Evolutionary conservation across 2,329 filamentous ascomycete species (phyloP).

Genomic region (Truncatella angustata): DNA sequence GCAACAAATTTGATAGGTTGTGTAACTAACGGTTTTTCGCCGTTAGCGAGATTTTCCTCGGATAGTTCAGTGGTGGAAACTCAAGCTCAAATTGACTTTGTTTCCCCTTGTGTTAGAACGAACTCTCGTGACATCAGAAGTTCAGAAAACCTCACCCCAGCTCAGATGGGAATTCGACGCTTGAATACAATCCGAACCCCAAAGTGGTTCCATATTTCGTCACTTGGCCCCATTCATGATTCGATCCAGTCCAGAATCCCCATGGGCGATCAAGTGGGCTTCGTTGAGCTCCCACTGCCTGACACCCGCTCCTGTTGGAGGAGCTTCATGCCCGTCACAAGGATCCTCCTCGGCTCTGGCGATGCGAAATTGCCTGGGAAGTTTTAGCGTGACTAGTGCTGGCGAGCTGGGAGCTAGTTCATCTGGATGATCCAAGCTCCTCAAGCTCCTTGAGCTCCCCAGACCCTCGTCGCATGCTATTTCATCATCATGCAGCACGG

Average conservation of each 20-base stretch:
- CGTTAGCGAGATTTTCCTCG: neutral
- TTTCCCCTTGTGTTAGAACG: neutral
- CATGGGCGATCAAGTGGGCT: neutral
- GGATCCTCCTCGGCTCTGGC: neutral
- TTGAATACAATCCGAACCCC: neutral
- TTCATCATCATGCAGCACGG: slow-evolving; percentile 8
- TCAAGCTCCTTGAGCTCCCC: slow-evolving; percentile 2
- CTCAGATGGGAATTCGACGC: too few relatives aligned
- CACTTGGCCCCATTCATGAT: neutral
- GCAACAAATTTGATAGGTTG: neutral
- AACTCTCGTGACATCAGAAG: neutral
- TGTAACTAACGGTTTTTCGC: neutral
- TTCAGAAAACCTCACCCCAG: neutral
- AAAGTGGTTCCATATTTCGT: neutral
- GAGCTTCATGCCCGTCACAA: neutral
- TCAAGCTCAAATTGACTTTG: neutral
- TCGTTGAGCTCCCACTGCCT: neutral
- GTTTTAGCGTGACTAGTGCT: neutral
- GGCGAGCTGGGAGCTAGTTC: neutral
- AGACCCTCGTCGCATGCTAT: slow-evolving; percentile 4
- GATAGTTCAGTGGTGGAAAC: neutral
- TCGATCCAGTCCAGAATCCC: neutral
- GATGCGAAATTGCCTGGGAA: neutral
- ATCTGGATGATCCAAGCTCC: neutral
- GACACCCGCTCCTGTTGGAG: neutral